Percentiles rank a stretch among this genome's conserved stretches.
These are phyloP conservation scores for Carex kokanica DNA, from an alignment of 176 grass and related monocot genomes.

Conservation along the genomic window DNA sequence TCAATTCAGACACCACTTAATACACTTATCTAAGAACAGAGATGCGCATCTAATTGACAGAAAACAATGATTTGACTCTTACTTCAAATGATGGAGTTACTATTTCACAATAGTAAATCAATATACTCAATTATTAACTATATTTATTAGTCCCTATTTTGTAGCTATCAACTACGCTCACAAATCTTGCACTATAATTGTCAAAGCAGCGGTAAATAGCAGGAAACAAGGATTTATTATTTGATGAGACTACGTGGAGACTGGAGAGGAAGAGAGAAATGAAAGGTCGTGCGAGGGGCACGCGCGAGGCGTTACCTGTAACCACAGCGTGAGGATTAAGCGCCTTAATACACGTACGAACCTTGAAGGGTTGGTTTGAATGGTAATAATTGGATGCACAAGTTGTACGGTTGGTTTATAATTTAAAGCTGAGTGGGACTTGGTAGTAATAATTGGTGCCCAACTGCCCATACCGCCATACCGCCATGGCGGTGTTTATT, in stretches of 20 bases:
- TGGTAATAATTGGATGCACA: not conserved
- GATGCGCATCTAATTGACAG: not conserved
- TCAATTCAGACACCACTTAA: not conserved
- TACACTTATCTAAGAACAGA: not conserved
- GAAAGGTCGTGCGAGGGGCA: not conserved
- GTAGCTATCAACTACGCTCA: too few species aligned
- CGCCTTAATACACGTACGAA: too few species aligned
- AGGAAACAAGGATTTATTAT: not conserved
- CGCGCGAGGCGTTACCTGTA: not conserved
- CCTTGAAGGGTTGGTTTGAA: not conserved
- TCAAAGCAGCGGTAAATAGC: not conserved
- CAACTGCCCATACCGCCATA: too few species aligned
- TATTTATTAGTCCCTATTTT: not conserved
- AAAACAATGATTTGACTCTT: not conserved
- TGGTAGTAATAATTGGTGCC: not conserved
- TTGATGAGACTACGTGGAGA: not conserved
- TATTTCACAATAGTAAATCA: not conserved
- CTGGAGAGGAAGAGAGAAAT: not conserved
- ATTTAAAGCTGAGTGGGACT: not conserved
- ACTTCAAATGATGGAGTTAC: too few species aligned
- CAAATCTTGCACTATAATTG: too few species aligned
- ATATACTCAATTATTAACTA: not conserved
- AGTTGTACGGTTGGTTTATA: not conserved
- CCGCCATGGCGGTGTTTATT: not conserved
- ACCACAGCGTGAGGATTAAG: too few species aligned